Conservation (phyloP, 345 rosid species). For the Camelina sativa region DNA sequence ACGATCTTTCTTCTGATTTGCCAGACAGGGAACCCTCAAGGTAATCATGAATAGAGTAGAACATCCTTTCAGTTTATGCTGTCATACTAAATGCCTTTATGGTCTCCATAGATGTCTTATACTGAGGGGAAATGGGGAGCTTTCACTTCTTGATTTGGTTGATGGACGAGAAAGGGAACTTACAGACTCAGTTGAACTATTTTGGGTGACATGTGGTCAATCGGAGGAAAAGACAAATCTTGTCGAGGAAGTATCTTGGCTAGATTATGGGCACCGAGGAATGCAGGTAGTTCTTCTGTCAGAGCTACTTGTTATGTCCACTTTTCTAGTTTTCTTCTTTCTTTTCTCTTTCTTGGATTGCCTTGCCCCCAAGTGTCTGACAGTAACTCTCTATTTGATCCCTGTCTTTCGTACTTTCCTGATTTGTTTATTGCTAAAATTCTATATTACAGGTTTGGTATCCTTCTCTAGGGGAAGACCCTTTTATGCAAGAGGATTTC, state of each 20-base stretch:
- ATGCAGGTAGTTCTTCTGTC: conserved; percentile 81
- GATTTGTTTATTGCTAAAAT: conserved; percentile 57
- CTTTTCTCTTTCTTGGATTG: conserved; percentile 4
- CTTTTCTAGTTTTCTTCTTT: background rate
- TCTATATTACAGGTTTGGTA: conserved; percentile 90
- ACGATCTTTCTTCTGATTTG: conserved; percentile 58
- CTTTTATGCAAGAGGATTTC: conserved; percentile 94
- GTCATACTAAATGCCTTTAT: conserved; percentile 44
- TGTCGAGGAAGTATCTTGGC: conserved; percentile 97
- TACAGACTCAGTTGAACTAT: conserved; percentile 91
- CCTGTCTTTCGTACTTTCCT: conserved; percentile 45
- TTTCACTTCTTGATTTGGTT: conserved; percentile 94
- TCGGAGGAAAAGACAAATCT: conserved; percentile 83
- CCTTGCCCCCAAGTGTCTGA: conserved; percentile 2
- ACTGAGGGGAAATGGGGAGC: conserved; percentile 91
- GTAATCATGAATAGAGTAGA: conserved; percentile 48
- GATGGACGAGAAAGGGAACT: conserved; percentile 97
- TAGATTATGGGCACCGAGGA: conserved; percentile 96
- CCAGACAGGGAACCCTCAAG: conserved; percentile 78
- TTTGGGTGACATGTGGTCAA: conserved; percentile 99
- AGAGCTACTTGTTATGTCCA: background rate
- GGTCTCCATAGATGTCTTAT: conserved; percentile 76
- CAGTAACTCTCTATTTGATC: conserved; percentile 7
- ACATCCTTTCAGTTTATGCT: conserved; percentile 27
- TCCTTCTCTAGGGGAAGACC: conserved; percentile 89